phyloP scores from a whole-genome alignment of 495 filamentous ascomycete species.

The Penicillium lagena region DNA sequence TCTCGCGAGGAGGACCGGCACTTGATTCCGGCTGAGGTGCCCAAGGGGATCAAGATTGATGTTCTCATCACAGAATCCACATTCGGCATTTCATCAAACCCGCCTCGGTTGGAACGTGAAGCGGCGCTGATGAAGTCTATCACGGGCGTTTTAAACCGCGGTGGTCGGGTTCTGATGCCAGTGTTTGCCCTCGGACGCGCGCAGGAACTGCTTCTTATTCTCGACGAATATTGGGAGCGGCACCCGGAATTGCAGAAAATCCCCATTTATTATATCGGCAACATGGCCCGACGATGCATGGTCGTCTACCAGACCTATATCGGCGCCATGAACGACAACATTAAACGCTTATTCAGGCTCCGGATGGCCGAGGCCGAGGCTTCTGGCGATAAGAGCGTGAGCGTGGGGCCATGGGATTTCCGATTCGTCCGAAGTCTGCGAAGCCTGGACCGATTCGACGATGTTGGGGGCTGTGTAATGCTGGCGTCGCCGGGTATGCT shows the following conservation, averaged over 20 bases:
- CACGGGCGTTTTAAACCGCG: slow-evolving; percentile 80
- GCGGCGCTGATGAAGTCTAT: slow-evolving; percentile 91
- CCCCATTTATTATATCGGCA: slow-evolving; percentile 95
- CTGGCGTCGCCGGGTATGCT: slow-evolving; percentile 96
- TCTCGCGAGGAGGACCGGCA: slow-evolving; percentile 91
- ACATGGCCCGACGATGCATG: slow-evolving; percentile 94
- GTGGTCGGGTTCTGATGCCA: slow-evolving; percentile 88
- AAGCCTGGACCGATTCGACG: slow-evolving; percentile 89
- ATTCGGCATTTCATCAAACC: slow-evolving; percentile 87
- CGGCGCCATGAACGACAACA: slow-evolving; percentile 97
- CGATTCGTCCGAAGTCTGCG: slow-evolving; percentile 84
- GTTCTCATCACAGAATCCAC: slow-evolving; percentile 96
- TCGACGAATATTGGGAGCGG: slow-evolving; percentile 93
- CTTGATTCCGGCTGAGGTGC: slow-evolving; percentile 85
- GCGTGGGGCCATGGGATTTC: slow-evolving; percentile 92
- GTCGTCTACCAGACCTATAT: slow-evolving; percentile 97
- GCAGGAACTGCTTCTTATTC: slow-evolving; percentile 87
- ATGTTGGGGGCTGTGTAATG: slow-evolving; percentile 94
- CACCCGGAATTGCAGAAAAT: slow-evolving; percentile 80
- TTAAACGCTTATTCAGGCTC: slow-evolving; percentile 82
- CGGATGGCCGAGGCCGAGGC: slow-evolving; percentile 82
- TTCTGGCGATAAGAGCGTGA: slow-evolving; percentile 60
- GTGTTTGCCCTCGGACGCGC: slow-evolving; percentile 92
- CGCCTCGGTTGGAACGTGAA: slow-evolving; percentile 84
- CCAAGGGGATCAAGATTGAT: slow-evolving; percentile 79